Evolutionary conservation across 805 yeast genomes (phyloP).

Genomic region (Sugiyamaella smithiae): DNA sequence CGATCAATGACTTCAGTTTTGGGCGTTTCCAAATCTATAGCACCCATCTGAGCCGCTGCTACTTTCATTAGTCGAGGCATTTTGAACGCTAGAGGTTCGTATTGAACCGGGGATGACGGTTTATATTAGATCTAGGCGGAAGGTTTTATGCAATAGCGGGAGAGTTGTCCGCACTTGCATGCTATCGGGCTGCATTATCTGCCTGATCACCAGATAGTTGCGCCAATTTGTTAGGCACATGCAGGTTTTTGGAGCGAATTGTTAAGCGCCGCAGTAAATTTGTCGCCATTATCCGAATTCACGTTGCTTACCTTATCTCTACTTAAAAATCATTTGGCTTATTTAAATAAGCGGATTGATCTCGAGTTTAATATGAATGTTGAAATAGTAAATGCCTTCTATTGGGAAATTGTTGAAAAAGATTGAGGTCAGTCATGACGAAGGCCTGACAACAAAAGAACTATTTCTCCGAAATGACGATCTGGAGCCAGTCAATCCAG

Average conservation of each 20-base stretch:
- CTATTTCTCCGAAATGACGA: slow-evolving; percentile 72
- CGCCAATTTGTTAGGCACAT: neutral
- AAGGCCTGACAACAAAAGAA: slow-evolving; percentile 52
- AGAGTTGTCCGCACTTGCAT: neutral
- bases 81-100: neutral
- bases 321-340: neutral
- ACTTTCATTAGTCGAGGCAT: slow-evolving; percentile 25
- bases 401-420: slow-evolving; percentile 2
- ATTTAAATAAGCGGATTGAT: neutral
- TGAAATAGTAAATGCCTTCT: neutral
- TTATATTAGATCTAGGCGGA: neutral
- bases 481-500: slow-evolving; percentile 71
- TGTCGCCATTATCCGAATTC: neutral
- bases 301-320: neutral
- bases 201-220: neutral
- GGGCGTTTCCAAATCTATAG: slow-evolving; percentile 29
- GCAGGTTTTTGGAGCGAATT: neutral
- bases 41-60: slow-evolving; percentile 38
- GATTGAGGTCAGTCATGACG: slow-evolving; percentile 31
- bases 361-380: no score
- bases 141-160: neutral
- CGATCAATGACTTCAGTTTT: slow-evolving; percentile 19
- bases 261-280: neutral
- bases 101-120: neutral
- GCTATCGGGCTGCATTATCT: neutral